Evolutionary conservation across 768 basidiomycete genomes (phyloP), one percentile per base, ranked within the genome.

Genomic region (Vararia minispora): DNA sequence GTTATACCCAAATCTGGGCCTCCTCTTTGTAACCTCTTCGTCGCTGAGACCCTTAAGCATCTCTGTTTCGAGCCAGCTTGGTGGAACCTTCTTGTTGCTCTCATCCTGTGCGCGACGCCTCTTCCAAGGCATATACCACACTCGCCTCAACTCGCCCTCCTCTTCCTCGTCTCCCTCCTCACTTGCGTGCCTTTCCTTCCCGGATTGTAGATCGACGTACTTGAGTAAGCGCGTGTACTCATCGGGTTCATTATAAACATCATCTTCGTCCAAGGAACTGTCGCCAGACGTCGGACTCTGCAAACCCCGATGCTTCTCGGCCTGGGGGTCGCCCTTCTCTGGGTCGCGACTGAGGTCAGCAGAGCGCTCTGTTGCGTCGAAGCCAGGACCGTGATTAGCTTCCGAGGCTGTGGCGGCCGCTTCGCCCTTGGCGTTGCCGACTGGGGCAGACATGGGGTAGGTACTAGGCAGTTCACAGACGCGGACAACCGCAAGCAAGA

Each of bases 41-140:
- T 58, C 52, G 12, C 50, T 42, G 16, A 69, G 50, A 26, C 67
- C 67, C 40, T 60, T 48, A 5, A 38, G 34, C 46, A 61, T 50
- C 41, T 66, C 57, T 1, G 66, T 68, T 26, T 62, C 44, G 17
- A 69, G 58, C 66, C 65, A 65, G 42, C 57, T 56, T 20, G 43
- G 42, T 4, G 65, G 61, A 12, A 63, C 52, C 50, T 60, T 58
- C 53, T 52, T 53, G 24, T 52, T 47, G 22, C 45, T 49, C 11
- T 53, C 48, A 33, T 37, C 39, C 24, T 52, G 33, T 11, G 54
- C 49, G 30, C 52, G 52, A 29, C 57, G 51, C 40, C 51, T 65
- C 48, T 63, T 66, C 66, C 67, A 69, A 11, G 67, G 67, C 18
- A 57, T 53, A 45, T 68, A 69, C 68, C 68, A 69, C 1, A 61